A percentile compares a stretch with the other conserved stretches of the same genome.
Conservation (phyloP, 139 green algal genomes). For the Pleodorina starrii region DNA sequence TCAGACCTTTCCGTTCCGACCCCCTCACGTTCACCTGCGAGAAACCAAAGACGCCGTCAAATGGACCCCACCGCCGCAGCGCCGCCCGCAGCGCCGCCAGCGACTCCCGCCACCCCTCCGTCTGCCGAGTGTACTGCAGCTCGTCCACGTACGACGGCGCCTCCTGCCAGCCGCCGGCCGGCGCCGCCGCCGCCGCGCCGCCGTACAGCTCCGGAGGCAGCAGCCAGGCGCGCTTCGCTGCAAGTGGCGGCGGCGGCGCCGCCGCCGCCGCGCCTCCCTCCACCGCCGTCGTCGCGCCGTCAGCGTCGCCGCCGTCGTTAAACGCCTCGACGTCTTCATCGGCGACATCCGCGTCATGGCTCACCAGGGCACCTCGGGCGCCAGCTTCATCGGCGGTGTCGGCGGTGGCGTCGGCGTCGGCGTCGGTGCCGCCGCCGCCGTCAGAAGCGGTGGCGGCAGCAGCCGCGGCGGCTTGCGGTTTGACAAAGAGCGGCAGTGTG, state of each 20-base stretch:
- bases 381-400: neutral
- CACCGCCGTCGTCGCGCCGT: neutral
- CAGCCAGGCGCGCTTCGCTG: constrained; percentile 63
- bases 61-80: constrained; percentile 66
- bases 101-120: constrained; percentile 75
- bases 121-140: constrained; percentile 74
- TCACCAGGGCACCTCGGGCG: neutral
- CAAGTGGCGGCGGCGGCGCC: constrained; percentile 5
- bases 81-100: constrained; percentile 54
- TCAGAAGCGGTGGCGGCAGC: neutral
- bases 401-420: neutral
- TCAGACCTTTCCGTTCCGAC: no score
- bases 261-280: neutral
- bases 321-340: neutral
- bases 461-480: neutral
- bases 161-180: neutral
- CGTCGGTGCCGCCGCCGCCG: neutral
- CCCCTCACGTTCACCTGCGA: constrained; percentile 75
- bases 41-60: constrained; percentile 91
- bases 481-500: constrained; percentile 70
- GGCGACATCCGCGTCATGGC: neutral
- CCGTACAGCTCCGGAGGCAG: constrained; percentile 54
- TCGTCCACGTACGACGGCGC: constrained; percentile 54
- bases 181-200: neutral
- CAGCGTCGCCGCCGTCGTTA: neutral